Percentiles rank a stretch among this genome's conserved stretches.
These are phyloP conservation scores for Fomitopsis betulina DNA, from an alignment of 1,284 basidiomycete species.

Conservation along the genomic window DNA sequence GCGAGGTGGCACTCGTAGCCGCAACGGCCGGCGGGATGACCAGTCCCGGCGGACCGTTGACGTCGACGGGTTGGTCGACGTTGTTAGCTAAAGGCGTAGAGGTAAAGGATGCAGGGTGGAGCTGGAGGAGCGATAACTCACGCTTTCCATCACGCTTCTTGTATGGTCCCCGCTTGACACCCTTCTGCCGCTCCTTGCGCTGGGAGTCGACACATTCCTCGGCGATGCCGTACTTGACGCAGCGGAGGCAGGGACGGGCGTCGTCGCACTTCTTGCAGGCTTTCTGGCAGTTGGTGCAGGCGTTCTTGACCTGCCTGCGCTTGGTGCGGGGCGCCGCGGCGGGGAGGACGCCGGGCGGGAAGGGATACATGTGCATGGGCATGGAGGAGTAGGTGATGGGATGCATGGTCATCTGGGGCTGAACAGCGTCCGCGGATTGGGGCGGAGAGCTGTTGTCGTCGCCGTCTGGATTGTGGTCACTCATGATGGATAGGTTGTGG, in stretches of 20 bases:
- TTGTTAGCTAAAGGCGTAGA: slow-evolving; percentile 40
- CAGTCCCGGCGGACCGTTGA: slow-evolving; percentile 38
- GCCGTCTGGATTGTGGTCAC: slow-evolving; percentile 33
- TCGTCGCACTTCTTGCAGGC: slow-evolving; percentile 91
- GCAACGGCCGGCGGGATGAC: slow-evolving; percentile 39
- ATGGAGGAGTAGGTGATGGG: slow-evolving; percentile 47
- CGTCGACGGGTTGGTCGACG: slow-evolving; percentile 47
- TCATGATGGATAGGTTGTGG: slow-evolving; percentile 15
- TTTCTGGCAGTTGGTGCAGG: slow-evolving; percentile 85
- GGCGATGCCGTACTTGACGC: slow-evolving; percentile 78
- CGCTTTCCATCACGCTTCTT: slow-evolving; percentile 89
- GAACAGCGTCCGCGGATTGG: slow-evolving; percentile 29
- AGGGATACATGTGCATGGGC: slow-evolving; percentile 66
- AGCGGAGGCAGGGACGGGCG: slow-evolving; percentile 80
- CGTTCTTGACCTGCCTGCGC: slow-evolving; percentile 86
- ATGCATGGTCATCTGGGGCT: slow-evolving; percentile 47
- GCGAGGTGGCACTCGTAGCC: slow-evolving; percentile 36
- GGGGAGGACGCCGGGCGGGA: slow-evolving; percentile 44
- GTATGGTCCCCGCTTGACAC: slow-evolving; percentile 86
- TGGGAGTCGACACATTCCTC: slow-evolving; percentile 80
- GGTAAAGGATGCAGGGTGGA: background rate
- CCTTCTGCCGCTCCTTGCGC: slow-evolving; percentile 82
- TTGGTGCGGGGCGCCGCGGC: slow-evolving; percentile 57
- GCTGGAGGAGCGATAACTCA: slow-evolving; percentile 32
- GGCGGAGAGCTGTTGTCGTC: slow-evolving; percentile 34